Evolutionary conservation across 164 flowering plant genomes (phyloP).

Genomic region (Kalanchoe fedtschenkoi): DNA sequence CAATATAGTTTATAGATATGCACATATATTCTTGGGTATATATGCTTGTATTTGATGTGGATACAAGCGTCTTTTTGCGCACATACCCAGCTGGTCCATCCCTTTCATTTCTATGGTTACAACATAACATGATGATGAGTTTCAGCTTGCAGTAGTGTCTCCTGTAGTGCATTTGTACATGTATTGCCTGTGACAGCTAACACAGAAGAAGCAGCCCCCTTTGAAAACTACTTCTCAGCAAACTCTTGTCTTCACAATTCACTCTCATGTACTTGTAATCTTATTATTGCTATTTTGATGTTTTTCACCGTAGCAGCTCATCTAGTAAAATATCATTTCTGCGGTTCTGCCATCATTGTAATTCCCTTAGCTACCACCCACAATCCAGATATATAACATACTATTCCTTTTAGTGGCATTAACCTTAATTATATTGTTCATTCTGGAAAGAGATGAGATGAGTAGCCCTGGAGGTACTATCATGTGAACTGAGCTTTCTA

Average conservation of each 20-base stretch:
- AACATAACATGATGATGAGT: not conserved
- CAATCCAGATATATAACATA: not conserved
- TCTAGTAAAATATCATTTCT: not conserved
- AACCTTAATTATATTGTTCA: too few species aligned
- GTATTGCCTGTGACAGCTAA: slow-evolving; percentile 4
- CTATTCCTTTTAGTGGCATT: too few species aligned
- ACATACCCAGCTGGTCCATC: slow-evolving; percentile 1
- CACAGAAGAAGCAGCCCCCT: slow-evolving; percentile 2
- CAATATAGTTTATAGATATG: not conserved
- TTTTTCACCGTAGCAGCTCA: not conserved
- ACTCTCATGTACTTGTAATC: slow-evolving; percentile 5
- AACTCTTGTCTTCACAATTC: slow-evolving; percentile 4
- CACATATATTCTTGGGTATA: too few species aligned
- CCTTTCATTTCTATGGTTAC: slow-evolving; percentile 3
- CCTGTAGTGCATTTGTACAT: not conserved
- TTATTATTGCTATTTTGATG: slow-evolving; percentile 5
- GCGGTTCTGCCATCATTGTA: too few species aligned
- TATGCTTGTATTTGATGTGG: not conserved
- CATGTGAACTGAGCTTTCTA: too few species aligned
- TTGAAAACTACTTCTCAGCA: slow-evolving; percentile 6
- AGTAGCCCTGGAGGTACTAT: too few species aligned
- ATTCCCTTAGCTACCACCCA: too few species aligned
- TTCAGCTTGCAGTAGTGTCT: slow-evolving; percentile 2
- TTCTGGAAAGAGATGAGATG: too few species aligned
- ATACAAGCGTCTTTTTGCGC: not conserved